A percentile compares a stretch with the other conserved stretches of the same genome.
Conservation (phyloP, 306 rosid genomes). For the Lathyrus sativus region DNA sequence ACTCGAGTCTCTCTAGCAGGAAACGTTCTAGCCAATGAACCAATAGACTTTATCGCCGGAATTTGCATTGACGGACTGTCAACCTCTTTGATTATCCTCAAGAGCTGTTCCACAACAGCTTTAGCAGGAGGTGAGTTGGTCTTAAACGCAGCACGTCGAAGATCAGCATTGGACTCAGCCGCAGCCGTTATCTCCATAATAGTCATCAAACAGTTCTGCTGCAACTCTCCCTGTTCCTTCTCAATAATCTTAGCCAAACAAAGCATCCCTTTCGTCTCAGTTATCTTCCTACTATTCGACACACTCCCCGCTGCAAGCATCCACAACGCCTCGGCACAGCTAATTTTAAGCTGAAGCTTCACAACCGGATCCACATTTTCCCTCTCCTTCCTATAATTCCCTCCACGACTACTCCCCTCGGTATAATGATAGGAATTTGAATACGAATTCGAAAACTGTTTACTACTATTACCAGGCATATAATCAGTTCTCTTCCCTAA, state of each 20-base stretch:
- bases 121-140: constrained; percentile 73
- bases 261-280: constrained; percentile 81
- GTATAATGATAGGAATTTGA: constrained; percentile 38
- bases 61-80: constrained; percentile 57
- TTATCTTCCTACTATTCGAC: constrained; percentile 65
- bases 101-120: constrained; percentile 78
- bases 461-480: constrained; percentile 12
- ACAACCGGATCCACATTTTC: constrained; percentile 67
- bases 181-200: constrained; percentile 72
- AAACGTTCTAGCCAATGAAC: constrained; percentile 82
- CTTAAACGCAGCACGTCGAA: constrained; percentile 69
- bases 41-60: constrained; percentile 67
- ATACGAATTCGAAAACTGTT: constrained; percentile 34
- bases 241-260: constrained; percentile 81
- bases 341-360: constrained; percentile 62
- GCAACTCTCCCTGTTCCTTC: constrained; percentile 72
- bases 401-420: constrained; percentile 62
- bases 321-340: constrained; percentile 78
- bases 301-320: constrained; percentile 74
- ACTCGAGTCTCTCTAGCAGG: constrained; percentile 85
- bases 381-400: constrained; percentile 69
- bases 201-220: constrained; percentile 70
- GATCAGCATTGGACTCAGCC: constrained; percentile 69
- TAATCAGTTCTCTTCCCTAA: constrained; percentile 47
- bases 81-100: constrained; percentile 60